Base-by-base conservation (phyloP, 225 moss, liverwort and hornwort species). In the Pseudoscleropodium purum region DNA sequence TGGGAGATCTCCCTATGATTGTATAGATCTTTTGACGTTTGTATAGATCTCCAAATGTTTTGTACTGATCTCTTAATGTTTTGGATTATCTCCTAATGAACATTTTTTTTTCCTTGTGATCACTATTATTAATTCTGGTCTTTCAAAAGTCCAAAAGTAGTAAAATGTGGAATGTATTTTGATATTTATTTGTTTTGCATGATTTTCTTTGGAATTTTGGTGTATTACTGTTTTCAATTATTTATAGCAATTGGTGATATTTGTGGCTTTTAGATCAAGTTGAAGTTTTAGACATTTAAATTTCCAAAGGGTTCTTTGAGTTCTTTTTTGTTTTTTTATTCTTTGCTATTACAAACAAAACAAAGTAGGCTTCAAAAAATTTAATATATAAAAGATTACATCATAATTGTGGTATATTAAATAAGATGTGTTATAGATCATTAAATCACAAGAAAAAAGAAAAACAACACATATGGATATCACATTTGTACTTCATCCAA, bases 401-500 rank as follows among this genome's bases (percentile, higher is more conserved):
- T 76, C 13, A 34, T 5, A 23, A 34, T 52, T 52, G 3, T 52
- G 5, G 14, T 5, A 52, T 76, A 15, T 34, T 51, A 13, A 13
- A 34, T 0, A 0, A 76, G 13, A 34, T 36, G 8, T 23, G 0
- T 13, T 34, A 36, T 34, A 14, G 5, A 77, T 3, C n/a, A n/a
- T n/a, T n/a, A n/a, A n/a, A n/a, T n/a, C 3, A 31, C 1, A 7
- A 11, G 29, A 30, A 2, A 18, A 52, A 7, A 31, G 0, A 20
- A 76, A 20, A 20, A 20, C 7, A 51, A 23, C 23, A 76, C 76
- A 51, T 52, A 49, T 7, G 0, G 13, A 49, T 49, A 75, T 75
- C 17, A 31, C 49, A 23, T 34, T 76, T 51, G 13, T 3, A 76
- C 13, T 52, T 76, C 34, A 76, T 14, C 8, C 3, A 34, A 34